Evolutionary conservation across 83 land plant genomes (phyloP), one percentile per base, ranked within the genome.

Genomic region (Picea abies): DNA sequence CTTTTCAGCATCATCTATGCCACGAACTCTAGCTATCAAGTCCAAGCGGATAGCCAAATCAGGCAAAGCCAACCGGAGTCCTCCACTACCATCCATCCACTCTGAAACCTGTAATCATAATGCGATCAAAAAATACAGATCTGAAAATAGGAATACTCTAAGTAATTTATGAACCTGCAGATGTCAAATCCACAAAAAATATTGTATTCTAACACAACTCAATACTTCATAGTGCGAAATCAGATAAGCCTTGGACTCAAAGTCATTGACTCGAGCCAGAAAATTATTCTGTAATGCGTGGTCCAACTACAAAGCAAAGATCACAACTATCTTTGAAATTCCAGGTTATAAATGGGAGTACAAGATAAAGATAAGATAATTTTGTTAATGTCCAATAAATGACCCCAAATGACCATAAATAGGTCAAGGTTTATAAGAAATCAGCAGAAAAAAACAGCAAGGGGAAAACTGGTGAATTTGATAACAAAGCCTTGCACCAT

Each of bases 1-100:
- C 22, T 84, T 86, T 80, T 93, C 95, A 10, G 91, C 95, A 79
- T 84, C 83, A 81, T 37, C 25, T 61, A 93, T 82, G 8, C 95
- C 93, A n/a, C 80, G 71, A 52, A 85, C 58, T 83, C 89, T 93
- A 58, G 90, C 89, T 76, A 93, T 78, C 23, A 93, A 82, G 85
- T 93, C 95, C 20, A 93, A 86, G 81, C 83, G 89, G 25, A 93
- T 88, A n/a, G 93, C 91, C 65, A 85, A 91, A 60, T 93, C 95
- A 82, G 86, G 80, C 26, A 85, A 26, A 58, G 9, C 81, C 66
- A 91, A 91, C 81, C 62, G 79, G 80, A 84, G 88, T 84, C 90
- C 87, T 35, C 93, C 86, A 79, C 88, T 83, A 41, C 61, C 81
- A 4, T 76, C 62, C 90, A 91, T 88, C 15, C 68, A 67, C 71